Base-by-base conservation (phyloP, 768 basidiomycete genomes). In the Cyclocybe cylindracea region DNA sequence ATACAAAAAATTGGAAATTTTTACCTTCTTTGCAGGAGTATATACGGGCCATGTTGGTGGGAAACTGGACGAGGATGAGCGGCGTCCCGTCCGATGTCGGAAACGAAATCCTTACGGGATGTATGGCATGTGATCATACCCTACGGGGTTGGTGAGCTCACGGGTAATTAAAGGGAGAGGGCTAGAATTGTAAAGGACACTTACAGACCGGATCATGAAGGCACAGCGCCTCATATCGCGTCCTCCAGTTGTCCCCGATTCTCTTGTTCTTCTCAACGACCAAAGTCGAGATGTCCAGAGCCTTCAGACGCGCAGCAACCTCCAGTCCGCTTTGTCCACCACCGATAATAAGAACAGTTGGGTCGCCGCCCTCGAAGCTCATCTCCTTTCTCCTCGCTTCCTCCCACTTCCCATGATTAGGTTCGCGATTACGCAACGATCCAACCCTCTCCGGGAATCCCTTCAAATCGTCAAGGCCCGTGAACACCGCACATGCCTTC, bases 291-390 rank as follows among this genome's bases (percentile, higher is more conserved):
- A 91, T 66, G 14, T 78, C 82, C 19, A 89, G 68, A 38, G 72
- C 73, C 59, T 84, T 84, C 48, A 91, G 69, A n/a, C 86, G 73
- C 2, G 86, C 85, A 0, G 87, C 86, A 2, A 82, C 62, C 37
- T 77, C 80, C 29, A 93, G 67, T 1, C 88, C 90, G 54, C 77
- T 79, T 50, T 89, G 89, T 0, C 86, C 86, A 0, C 77, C 86
- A 9, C 86, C 84, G 14, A 87, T 68, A 18, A 89, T 70, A 29
- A 89, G 63, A 8, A 86, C 88, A 2, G 74, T 75, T 0, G 88
- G 87, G 44, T 82, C 48, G 7, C 59, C 74, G n/a, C 75, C 76
- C 32, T 65, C 67, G 56, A 84, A 85, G 31, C 77, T 75, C 7
- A 60, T 47, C 50, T 80, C 76, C 32, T 61, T 61, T 37, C 66